Evolutionary conservation across 1,139 yeast genomes (phyloP).

Genomic region (Suhomyces wounanorum): DNA sequence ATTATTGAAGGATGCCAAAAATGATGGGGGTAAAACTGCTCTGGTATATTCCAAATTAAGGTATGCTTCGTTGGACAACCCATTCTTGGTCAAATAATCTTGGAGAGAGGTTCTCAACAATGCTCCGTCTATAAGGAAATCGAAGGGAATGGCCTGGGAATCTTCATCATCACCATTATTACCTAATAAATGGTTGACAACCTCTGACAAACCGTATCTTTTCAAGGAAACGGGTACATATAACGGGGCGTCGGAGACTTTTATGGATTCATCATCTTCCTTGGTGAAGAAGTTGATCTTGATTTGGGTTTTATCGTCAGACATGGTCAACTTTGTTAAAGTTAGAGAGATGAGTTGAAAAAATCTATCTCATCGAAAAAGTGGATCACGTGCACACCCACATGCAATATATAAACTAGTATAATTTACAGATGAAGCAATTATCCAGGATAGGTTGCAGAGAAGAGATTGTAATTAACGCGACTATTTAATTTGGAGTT

Average conservation of each 20-base stretch:
- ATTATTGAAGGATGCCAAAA: conserved; percentile 81
- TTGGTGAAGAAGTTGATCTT: conserved; percentile 84
- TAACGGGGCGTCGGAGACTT: conserved; percentile 80
- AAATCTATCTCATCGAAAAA: conserved; percentile 17
- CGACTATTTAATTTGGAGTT: too few relatives aligned
- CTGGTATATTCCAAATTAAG: conserved; percentile 85
- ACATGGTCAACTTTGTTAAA: conserved; percentile 18
- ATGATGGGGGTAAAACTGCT: conserved; percentile 91
- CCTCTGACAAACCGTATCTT: conserved; percentile 90
- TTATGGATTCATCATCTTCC: conserved; percentile 72
- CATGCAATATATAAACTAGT: conserved; percentile 2
- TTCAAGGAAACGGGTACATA: conserved; percentile 85
- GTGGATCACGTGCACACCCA: conserved; percentile 1
- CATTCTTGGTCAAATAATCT: conserved; percentile 74
- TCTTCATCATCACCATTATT: conserved; percentile 36
- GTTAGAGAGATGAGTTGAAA: conserved; percentile 7
- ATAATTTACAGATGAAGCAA: too few relatives aligned
- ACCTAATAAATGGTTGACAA: conserved; percentile 82
- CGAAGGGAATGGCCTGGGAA: conserved; percentile 80
- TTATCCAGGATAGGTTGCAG: too few relatives aligned
- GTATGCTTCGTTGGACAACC: conserved; percentile 79
- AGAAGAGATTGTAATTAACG: too few relatives aligned
- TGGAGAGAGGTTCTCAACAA: conserved; percentile 75
- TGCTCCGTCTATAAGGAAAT: conserved; percentile 84
- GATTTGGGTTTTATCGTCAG: conserved; percentile 47